Percentiles rank a stretch among this genome's conserved stretches.
These are phyloP conservation scores for Plasmodium coatneyi DNA, from an alignment of 169 alveolate species.

Conservation along the genomic window DNA sequence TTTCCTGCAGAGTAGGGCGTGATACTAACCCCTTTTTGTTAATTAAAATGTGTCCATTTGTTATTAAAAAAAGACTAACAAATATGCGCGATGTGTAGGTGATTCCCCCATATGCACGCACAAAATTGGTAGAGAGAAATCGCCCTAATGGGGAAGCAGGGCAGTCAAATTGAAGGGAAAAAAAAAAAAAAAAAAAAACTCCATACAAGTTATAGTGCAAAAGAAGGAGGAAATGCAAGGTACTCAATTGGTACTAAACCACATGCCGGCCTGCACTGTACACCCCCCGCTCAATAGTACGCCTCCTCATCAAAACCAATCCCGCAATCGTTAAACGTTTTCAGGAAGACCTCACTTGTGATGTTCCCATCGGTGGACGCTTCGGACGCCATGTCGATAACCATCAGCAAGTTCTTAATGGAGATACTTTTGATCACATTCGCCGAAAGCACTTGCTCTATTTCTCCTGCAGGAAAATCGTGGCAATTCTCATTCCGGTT, in stretches of 20 bases:
- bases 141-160: neutral
- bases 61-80: neutral
- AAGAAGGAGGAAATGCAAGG: neutral
- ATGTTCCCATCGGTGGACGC: slow-evolving; percentile 33
- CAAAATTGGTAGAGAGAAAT: neutral
- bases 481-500: slow-evolving; percentile 20
- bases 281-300: neutral
- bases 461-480: slow-evolving; percentile 42
- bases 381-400: slow-evolving; percentile 66
- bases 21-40: neutral
- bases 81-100: neutral
- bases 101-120: neutral
- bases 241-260: neutral
- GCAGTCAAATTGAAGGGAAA: neutral
- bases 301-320: slow-evolving; percentile 49
- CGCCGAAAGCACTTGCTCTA: slow-evolving; percentile 17
- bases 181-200: slow-evolving; percentile 13
- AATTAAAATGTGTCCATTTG: neutral
- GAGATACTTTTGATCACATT: slow-evolving; percentile 48
- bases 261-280: neutral
- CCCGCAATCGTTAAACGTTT: slow-evolving; percentile 57
- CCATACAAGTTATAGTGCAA: neutral
- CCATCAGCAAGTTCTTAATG: slow-evolving; percentile 49
- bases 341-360: slow-evolving; percentile 46
- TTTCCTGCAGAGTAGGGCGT: neutral